Conservation (phyloP, 306 rosid species). For the Cucurbita moschata region DNA sequence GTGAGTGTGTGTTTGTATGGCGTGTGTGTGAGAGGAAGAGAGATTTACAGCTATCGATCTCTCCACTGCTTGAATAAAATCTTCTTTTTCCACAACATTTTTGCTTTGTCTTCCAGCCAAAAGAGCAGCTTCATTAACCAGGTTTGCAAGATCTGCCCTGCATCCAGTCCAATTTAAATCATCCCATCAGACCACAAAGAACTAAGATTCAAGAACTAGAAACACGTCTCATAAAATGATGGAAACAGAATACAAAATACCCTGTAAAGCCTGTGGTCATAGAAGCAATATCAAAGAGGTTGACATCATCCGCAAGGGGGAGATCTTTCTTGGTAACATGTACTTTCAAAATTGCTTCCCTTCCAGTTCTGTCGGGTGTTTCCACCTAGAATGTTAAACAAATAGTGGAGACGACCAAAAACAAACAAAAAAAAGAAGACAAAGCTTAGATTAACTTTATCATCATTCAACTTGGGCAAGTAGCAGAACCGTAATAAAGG, state of each 20-base stretch:
- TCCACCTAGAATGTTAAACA: constrained; percentile 46
- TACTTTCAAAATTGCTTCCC: constrained; percentile 77
- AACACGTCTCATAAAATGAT: background rate
- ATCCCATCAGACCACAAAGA: background rate
- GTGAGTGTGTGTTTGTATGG: background rate
- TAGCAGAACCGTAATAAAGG: constrained; percentile 5
- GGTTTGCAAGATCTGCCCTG: constrained; percentile 98
- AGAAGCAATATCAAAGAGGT: constrained; percentile 60
- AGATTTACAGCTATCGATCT: constrained; percentile 84
- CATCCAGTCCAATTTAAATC: background rate
- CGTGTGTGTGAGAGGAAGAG: background rate
- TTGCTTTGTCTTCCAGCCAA: constrained; percentile 86
- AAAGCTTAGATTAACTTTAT: background rate
- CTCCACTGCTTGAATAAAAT: constrained; percentile 87
- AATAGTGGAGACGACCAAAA: constrained; percentile 1
- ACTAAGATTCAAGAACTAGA: background rate
- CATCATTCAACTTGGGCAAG: constrained; percentile 6
- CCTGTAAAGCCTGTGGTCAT: constrained; percentile 99
- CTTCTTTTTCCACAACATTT: constrained; percentile 64
- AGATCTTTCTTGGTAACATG: constrained; percentile 82
- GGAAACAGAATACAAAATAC: constrained; percentile 27
- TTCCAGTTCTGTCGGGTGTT: constrained; percentile 80
- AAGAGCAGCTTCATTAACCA: constrained; percentile 90
- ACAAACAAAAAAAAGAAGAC: background rate
- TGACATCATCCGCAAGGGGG: constrained; percentile 66